A percentile compares a stretch with the other conserved stretches of the same genome.
Conservation (phyloP, 257 asterid species). For the Forsythia viridissima region DNA sequence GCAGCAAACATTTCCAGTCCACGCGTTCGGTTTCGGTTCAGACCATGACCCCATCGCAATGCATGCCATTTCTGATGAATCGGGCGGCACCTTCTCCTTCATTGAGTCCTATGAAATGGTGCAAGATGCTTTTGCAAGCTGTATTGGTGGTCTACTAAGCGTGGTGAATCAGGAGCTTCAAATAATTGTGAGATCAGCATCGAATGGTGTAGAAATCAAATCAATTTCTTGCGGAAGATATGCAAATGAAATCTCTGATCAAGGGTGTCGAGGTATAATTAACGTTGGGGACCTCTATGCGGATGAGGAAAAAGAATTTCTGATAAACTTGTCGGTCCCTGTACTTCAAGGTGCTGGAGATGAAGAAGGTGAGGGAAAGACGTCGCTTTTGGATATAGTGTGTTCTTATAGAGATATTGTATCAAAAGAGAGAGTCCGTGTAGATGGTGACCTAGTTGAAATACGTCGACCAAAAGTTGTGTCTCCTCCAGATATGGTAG, state of each 20-base stretch:
- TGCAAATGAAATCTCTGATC: slow-evolving; percentile 3
- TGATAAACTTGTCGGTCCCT: slow-evolving; percentile 19
- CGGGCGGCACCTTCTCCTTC: slow-evolving; percentile 25
- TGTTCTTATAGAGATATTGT: slow-evolving; percentile 19
- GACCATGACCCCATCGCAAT: slow-evolving; percentile 25
- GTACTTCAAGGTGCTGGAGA: background rate
- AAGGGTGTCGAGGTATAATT: slow-evolving; percentile 4
- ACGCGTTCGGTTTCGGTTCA: slow-evolving; percentile 24
- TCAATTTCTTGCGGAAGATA: slow-evolving; percentile 23
- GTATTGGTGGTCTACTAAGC: slow-evolving; percentile 26
- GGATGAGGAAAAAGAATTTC: slow-evolving; percentile 22
- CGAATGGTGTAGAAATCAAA: slow-evolving; percentile 18
- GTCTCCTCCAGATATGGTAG: slow-evolving; percentile 1
- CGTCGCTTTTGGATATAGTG: slow-evolving; percentile 16
- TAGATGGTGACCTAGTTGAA: slow-evolving; percentile 15
- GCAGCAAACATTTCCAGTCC: slow-evolving; percentile 7
- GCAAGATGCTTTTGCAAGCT: slow-evolving; percentile 26
- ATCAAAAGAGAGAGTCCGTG: slow-evolving; percentile 8
- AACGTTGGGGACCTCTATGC: slow-evolving; percentile 22
- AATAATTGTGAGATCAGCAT: slow-evolving; percentile 12
- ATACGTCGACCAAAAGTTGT: slow-evolving; percentile 10
- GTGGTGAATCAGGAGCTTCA: slow-evolving; percentile 9
- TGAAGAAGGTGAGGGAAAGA: slow-evolving; percentile 3
- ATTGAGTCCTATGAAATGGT: slow-evolving; percentile 17
- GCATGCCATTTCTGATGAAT: slow-evolving; percentile 25